phyloP scores from a whole-genome alignment of 2,329 filamentous ascomycete genomes.

The Blumeria hordei region DNA sequence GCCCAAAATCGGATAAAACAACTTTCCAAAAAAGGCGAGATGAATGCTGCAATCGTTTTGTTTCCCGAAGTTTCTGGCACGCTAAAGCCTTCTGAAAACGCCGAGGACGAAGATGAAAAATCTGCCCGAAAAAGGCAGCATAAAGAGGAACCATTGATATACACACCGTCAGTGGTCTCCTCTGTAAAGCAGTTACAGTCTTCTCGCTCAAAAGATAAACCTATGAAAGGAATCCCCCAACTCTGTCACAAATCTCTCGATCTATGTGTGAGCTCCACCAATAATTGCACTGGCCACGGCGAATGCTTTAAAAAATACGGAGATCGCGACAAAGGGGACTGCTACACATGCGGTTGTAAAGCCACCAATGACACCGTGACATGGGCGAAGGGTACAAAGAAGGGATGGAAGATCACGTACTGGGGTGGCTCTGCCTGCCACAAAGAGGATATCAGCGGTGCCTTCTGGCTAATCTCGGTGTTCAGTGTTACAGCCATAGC shows the following conservation, averaged over 20 bases:
- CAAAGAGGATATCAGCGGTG: conserved; percentile 71
- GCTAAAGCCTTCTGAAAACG: conserved; percentile 6
- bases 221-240: conserved; percentile 22
- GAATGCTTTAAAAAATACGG: conserved; percentile 44
- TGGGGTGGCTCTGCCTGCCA: conserved; percentile 78
- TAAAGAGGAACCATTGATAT: conserved; percentile 3
- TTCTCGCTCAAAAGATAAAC: conserved; percentile 6
- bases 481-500: conserved; percentile 48
- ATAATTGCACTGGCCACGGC: conserved; percentile 65
- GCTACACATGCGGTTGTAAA: conserved; percentile 59
- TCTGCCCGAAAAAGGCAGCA: not conserved
- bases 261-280: conserved; percentile 44
- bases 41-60: conserved; percentile 12
- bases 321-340: conserved; percentile 23
- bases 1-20: conserved; percentile 8
- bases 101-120: conserved; percentile 12
- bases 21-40: conserved; percentile 10
- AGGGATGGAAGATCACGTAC: conserved; percentile 31
- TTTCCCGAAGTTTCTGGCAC: conserved; percentile 11
- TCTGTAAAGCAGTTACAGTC: conserved; percentile 2
- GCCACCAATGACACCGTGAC: conserved; percentile 21
- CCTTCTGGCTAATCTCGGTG: conserved; percentile 68
- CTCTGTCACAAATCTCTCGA: conserved; percentile 51
- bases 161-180: not conserved
- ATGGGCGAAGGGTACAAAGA: conserved; percentile 17